Conservation (phyloP, 495 filamentous ascomycete species). For the Penicillium robsamsonii region DNA sequence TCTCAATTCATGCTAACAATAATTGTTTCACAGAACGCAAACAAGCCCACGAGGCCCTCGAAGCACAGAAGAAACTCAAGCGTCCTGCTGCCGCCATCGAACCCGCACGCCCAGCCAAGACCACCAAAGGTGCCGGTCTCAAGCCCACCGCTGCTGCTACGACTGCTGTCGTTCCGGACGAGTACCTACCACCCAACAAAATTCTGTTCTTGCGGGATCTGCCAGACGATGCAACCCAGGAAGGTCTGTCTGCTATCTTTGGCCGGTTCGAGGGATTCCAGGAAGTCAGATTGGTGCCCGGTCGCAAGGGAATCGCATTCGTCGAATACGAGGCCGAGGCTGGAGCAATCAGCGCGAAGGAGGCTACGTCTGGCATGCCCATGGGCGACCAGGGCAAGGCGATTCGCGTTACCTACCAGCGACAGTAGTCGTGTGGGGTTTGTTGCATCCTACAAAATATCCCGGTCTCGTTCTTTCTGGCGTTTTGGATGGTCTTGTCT, state of each 20-base stretch:
- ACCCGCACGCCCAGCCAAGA: conserved; percentile 64
- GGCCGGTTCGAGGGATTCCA: conserved; percentile 89
- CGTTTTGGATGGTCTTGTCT: conserved; percentile 36
- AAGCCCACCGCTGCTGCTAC: conserved; percentile 71
- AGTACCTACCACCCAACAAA: conserved; percentile 96
- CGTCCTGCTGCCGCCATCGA: conserved; percentile 57
- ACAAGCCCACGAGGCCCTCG: conserved; percentile 79
- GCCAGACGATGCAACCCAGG: conserved; percentile 81
- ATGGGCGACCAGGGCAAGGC: conserved; percentile 67
- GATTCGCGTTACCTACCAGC: conserved; percentile 87
- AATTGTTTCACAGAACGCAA: conserved; percentile 66
- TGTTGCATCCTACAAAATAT: conserved; percentile 19
- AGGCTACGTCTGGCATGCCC: conserved; percentile 86
- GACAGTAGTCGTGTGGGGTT: conserved; percentile 55
- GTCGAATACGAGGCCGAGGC: conserved; percentile 92
- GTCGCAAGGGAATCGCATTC: conserved; percentile 87
- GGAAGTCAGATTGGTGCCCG: conserved; percentile 86
- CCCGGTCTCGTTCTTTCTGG: conserved; percentile 25
- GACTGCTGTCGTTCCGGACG: conserved; percentile 82
- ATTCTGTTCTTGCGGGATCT: conserved; percentile 94
- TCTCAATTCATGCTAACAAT: conserved; percentile 6
- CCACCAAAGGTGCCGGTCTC: conserved; percentile 73
- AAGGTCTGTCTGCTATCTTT: conserved; percentile 77
- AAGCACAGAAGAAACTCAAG: conserved; percentile 81
- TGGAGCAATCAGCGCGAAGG: conserved; percentile 91